phyloP scores from a whole-genome alignment of 208 protist genomes.

The Crithidia mellificae region DNA sequence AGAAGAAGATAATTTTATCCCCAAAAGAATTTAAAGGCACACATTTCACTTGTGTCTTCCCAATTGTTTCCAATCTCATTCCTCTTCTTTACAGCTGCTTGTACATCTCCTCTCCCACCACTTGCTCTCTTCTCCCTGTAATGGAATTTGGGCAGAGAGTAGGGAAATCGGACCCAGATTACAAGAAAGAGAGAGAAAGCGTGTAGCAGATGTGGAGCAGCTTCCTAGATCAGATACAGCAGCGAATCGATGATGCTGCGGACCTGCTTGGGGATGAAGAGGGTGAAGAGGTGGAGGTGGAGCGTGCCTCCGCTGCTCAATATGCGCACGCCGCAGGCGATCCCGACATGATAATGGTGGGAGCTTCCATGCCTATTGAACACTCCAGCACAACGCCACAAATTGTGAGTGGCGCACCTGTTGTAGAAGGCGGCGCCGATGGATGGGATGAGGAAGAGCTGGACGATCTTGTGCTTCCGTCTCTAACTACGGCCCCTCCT shows the following conservation, averaged over 20 bases:
- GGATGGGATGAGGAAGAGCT: conserved; percentile 14
- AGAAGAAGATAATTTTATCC: too few relatives aligned
- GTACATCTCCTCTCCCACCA: too few relatives aligned
- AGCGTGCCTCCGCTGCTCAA: conserved; percentile 1
- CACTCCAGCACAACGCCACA: neutral
- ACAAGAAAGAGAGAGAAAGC: neutral
- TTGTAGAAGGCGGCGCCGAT: neutral
- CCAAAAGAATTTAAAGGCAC: too few relatives aligned
- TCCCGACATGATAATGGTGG: neutral
- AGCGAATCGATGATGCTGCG: conserved; percentile 65
- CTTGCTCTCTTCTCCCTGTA: neutral
- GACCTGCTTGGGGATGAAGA: conserved; percentile 50
- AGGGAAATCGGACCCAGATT: too few relatives aligned
- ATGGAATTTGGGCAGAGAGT: neutral
- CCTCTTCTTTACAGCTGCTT: too few relatives aligned
- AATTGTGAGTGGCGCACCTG: neutral
- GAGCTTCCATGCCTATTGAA: neutral
- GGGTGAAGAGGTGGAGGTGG: conserved; percentile 26
- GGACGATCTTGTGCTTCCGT: neutral
- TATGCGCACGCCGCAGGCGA: neutral
- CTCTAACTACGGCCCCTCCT: neutral
- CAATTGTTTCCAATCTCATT: too few relatives aligned
- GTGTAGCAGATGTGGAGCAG: conserved; percentile 57
- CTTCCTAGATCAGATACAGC: conserved; percentile 67
- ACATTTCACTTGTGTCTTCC: too few relatives aligned